Conservation (phyloP, 2,329 filamentous ascomycete genomes). For the Hypoxylon sp. region DNA sequence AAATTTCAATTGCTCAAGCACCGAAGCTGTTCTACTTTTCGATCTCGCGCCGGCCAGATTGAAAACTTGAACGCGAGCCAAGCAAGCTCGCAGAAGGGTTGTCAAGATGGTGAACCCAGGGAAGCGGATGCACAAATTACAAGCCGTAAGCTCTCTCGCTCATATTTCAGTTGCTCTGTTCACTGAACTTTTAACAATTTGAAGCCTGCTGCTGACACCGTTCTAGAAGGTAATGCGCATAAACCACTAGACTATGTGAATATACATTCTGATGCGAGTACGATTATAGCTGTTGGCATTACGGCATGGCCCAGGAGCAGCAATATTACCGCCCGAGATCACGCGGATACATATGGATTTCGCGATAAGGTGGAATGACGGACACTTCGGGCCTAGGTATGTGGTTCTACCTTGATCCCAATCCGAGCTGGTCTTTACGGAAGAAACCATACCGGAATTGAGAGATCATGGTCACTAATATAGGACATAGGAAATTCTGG, state of each 20-base stretch:
- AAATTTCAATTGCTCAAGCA: conserved; percentile 36
- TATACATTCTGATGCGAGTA: conserved; percentile 20
- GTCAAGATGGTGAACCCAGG: conserved; percentile 57
- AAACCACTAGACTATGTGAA: conserved; percentile 3
- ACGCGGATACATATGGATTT: conserved; percentile 83
- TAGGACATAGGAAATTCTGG: conserved; percentile 84
- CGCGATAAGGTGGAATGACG: conserved; percentile 71
- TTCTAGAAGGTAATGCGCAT: conserved; percentile 52
- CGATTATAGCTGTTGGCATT: conserved; percentile 59
- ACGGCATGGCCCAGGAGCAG: conserved; percentile 85
- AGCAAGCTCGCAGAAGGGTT: conserved; percentile 46
- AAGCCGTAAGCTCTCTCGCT: conserved; percentile 49
- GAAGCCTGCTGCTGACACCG: conserved; percentile 45
- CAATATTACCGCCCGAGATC: conserved; percentile 82
- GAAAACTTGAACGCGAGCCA: conserved; percentile 44
- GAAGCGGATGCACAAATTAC: conserved; percentile 55
- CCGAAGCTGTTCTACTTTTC: conserved; percentile 19
- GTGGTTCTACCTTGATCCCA: conserved; percentile 37
- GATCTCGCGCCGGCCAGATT: conserved; percentile 31
- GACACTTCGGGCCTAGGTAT: conserved; percentile 82
- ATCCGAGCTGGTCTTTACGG: not conserved
- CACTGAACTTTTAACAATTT: not conserved
- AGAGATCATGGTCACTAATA: conserved; percentile 21
- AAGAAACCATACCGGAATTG: not conserved
- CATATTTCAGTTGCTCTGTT: not conserved